phyloP scores from a whole-genome alignment of 202 grass and related monocot species.

The Alloteropsis angusta region DNA sequence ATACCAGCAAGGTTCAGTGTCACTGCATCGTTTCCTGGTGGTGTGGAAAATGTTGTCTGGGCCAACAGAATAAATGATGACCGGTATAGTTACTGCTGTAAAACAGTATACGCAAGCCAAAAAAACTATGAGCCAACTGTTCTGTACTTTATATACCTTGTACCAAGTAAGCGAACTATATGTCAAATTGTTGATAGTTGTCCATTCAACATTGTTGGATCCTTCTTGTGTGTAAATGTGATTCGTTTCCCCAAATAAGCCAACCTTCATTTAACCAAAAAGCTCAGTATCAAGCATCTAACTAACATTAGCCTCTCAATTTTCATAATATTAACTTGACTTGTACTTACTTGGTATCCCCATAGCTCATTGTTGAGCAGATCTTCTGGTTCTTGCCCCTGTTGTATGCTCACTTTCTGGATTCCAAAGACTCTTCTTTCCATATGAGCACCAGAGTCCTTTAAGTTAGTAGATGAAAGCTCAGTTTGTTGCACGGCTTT shows the following conservation, averaged over 20 bases:
- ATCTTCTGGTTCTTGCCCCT: conserved; percentile 10
- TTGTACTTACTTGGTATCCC: conserved; percentile 65
- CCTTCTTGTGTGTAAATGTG: conserved; percentile 44
- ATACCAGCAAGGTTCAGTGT: conserved; percentile 66
- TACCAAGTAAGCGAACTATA: conserved; percentile 59
- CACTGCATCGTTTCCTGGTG: conserved; percentile 42
- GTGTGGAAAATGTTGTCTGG: conserved; percentile 58
- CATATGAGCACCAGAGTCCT: conserved; percentile 65
- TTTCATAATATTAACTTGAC: background rate
- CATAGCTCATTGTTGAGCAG: conserved; percentile 51
- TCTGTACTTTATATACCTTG: conserved; percentile 36
- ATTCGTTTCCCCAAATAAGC: conserved; percentile 53
- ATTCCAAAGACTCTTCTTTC: conserved; percentile 66
- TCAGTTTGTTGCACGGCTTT: background rate
- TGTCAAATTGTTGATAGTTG: conserved; percentile 29
- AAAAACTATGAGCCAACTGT: background rate
- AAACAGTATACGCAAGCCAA: background rate
- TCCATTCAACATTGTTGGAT: conserved; percentile 42
- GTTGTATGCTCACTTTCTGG: conserved; percentile 39
- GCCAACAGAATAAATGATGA: conserved; percentile 18
- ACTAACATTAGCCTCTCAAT: background rate
- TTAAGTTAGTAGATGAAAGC: conserved; percentile 20
- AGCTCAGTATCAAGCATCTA: background rate
- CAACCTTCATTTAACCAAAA: conserved; percentile 46
- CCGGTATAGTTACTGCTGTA: background rate